Percentiles rank a stretch among this genome's conserved stretches.
These are phyloP conservation scores for Cardiospermum halicacabum DNA, from an alignment of 345 rosid genomes.

Conservation along the genomic window DNA sequence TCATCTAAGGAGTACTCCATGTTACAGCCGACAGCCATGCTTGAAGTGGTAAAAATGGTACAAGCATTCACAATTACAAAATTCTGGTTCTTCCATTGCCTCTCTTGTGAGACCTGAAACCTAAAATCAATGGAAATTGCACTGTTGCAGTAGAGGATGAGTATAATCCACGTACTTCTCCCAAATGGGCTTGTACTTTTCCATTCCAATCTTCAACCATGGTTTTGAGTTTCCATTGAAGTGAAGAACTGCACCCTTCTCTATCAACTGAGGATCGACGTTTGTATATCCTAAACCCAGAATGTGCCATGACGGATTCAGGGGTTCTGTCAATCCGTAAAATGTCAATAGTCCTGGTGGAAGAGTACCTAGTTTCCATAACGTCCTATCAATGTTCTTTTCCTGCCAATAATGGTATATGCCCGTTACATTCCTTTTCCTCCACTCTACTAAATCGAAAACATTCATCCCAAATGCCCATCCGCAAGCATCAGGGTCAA, in stretches of 20 bases:
- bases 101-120: conserved; percentile 15
- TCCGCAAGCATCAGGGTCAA: conserved; percentile 96
- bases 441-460: conserved; percentile 84
- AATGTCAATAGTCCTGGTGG: conserved; percentile 91
- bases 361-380: conserved; percentile 90
- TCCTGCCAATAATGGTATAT: conserved; percentile 97
- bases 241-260: conserved; percentile 90
- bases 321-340: conserved; percentile 79
- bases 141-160: conserved; percentile 71
- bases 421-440: conserved; percentile 80
- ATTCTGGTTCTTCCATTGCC: conserved; percentile 9
- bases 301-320: conserved; percentile 83
- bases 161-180: conserved; percentile 82
- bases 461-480: conserved; percentile 98
- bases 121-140: conserved; percentile 76
- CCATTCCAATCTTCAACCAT: conserved; percentile 96
- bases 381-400: conserved; percentile 71
- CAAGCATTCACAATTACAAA: conserved; percentile 31
- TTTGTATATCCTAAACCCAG: conserved; percentile 86
- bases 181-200: conserved; percentile 92
- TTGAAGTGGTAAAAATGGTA: conserved; percentile 38
- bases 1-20: conserved; percentile 12
- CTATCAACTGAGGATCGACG: conserved; percentile 71
- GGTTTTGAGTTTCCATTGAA: conserved; percentile 94
- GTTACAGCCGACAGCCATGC: conserved; percentile 35